Percentiles rank a stretch among this genome's conserved stretches.
These are phyloP conservation scores for Phytophthora nicotianae DNA, from an alignment of 352 stramenopile genomes.

Conservation along the genomic window DNA sequence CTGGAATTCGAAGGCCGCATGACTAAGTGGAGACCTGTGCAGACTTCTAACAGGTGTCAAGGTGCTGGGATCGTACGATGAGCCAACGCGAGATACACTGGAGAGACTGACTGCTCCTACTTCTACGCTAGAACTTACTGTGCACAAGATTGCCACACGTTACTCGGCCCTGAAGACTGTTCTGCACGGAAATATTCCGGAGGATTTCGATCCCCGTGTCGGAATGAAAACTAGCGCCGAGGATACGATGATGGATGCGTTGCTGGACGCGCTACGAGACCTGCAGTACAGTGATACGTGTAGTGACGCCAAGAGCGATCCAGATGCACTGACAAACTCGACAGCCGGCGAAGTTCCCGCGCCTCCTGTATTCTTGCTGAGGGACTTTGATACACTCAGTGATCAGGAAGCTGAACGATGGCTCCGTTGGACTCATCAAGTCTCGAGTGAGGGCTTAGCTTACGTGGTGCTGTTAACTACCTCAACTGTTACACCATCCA, in stretches of 20 bases:
- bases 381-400: constrained; percentile 55
- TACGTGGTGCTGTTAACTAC: constrained; percentile 63
- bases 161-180: constrained; percentile 50
- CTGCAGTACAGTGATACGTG: constrained; percentile 8
- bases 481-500: constrained; percentile 47
- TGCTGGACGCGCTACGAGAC: constrained; percentile 30
- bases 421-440: constrained; percentile 57
- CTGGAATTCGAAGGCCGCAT: neutral
- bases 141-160: constrained; percentile 36
- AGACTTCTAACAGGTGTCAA: constrained; percentile 33
- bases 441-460: constrained; percentile 51
- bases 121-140: constrained; percentile 19
- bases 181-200: constrained; percentile 51
- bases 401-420: constrained; percentile 38
- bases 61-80: constrained; percentile 43
- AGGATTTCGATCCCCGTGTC: constrained; percentile 41
- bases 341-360: neutral
- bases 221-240: constrained; percentile 20
- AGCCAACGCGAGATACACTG: constrained; percentile 44
- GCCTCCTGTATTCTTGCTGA: constrained; percentile 60
- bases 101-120: constrained; percentile 33
- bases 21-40: constrained; percentile 2
- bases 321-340: neutral
- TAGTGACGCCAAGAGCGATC: constrained; percentile 1
- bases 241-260: constrained; percentile 33